A percentile compares a stretch with the other conserved stretches of the same genome.
phyloP scores from a whole-genome alignment of 176 grass and related monocot genomes.

The Alopecurus myosuroides region DNA sequence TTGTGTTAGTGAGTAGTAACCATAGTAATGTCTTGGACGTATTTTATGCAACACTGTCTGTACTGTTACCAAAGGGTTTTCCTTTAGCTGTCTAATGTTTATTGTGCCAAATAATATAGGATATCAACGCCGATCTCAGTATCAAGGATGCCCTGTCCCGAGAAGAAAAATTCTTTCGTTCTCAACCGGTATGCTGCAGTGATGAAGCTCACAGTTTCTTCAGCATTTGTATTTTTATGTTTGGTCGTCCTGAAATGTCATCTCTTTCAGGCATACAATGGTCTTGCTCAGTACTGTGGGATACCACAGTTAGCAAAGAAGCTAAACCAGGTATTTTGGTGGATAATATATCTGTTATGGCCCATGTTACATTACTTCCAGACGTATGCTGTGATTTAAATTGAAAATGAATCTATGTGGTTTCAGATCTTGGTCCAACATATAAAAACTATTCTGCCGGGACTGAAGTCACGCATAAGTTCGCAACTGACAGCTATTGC shows the following conservation, averaged over 20 bases:
- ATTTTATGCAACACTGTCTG: background rate
- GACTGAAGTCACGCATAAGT: constrained; percentile 88
- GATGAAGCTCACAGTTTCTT: constrained; percentile 10
- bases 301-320: constrained; percentile 96
- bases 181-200: constrained; percentile 59
- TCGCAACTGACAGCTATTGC: constrained; percentile 76
- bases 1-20: background rate
- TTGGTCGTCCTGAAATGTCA: constrained; percentile 4
- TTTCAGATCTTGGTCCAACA: constrained; percentile 99
- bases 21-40: background rate
- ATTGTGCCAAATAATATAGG: constrained; percentile 46
- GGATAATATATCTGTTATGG: background rate
- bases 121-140: constrained; percentile 84
- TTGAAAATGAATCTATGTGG: background rate
- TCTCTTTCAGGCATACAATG: constrained; percentile 78
- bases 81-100: background rate
- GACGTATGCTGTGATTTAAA: background rate
- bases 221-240: constrained; percentile 9
- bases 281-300: constrained; percentile 84
- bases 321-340: constrained; percentile 71
- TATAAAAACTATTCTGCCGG: constrained; percentile 83
- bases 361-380: background rate
- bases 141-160: constrained; percentile 84
- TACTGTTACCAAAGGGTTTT: constrained; percentile 2
- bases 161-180: constrained; percentile 91